phyloP scores from a whole-genome alignment of 495 filamentous ascomycete species.

The Penicillium daleae region DNA sequence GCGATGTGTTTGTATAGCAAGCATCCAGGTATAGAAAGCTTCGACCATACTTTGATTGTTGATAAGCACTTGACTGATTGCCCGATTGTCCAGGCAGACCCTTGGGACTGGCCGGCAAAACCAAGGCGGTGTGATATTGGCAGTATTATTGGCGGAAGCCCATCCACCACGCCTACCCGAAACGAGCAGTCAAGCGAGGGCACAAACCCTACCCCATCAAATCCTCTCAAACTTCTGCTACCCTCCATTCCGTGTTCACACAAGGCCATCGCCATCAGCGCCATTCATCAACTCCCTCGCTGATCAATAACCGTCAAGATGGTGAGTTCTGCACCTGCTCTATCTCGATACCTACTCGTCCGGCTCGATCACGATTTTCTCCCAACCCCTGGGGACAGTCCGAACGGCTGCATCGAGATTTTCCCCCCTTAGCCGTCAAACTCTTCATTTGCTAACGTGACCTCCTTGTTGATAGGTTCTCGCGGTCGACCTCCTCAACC shows the following conservation, averaged over 20 bases:
- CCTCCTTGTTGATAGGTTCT: constrained; percentile 77
- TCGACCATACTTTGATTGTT: not conserved
- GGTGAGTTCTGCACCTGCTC: constrained; percentile 38
- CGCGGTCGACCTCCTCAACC: constrained; percentile 99
- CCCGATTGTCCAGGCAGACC: constrained; percentile 21
- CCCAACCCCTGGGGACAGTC: not conserved
- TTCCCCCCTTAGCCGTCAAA: constrained; percentile 6
- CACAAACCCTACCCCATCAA: constrained; percentile 46
- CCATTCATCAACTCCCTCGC: constrained; percentile 51
- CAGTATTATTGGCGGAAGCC: constrained; percentile 34
- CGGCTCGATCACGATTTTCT: not conserved
- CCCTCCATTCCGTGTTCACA: constrained; percentile 43
- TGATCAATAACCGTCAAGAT: constrained; percentile 57
- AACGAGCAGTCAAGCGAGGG: constrained; percentile 47
- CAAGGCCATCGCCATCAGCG: constrained; percentile 55
- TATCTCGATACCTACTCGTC: constrained; percentile 6
- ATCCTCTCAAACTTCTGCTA: constrained; percentile 47
- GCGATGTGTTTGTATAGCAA: not conserved
- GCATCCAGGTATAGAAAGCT: not conserved
- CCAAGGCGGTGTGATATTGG: not conserved
- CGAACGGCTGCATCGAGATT: not conserved
- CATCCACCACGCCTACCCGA: constrained; percentile 18
- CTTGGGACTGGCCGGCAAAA: constrained; percentile 8
- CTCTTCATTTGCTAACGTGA: constrained; percentile 26
- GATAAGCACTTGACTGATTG: constrained; percentile 29